Conservation (phyloP, 2,329 filamentous ascomycete genomes). For the Davidsoniella neocaledoniae region DNA sequence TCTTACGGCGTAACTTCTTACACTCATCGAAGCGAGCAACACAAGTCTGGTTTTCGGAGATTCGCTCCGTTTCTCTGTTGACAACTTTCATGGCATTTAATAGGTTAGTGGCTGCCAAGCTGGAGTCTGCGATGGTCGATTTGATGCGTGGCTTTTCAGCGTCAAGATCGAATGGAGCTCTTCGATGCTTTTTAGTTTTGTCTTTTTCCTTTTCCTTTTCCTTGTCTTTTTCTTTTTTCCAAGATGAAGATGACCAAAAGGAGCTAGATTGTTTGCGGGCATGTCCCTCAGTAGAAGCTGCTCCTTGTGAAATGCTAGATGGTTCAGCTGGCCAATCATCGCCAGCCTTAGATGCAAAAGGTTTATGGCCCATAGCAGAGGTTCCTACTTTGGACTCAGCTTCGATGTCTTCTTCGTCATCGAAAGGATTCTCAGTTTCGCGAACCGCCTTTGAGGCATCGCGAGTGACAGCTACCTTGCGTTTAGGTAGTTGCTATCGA, state of each 20-base stretch:
- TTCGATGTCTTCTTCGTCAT: constrained; percentile 45
- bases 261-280: constrained; percentile 25
- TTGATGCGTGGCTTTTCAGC: constrained; percentile 79
- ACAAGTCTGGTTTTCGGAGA: constrained; percentile 67
- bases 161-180: constrained; percentile 62
- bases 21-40: constrained; percentile 68
- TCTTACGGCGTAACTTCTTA: constrained; percentile 68
- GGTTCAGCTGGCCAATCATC: constrained; percentile 8
- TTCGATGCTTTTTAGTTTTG: constrained; percentile 33
- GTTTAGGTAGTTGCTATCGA: constrained; percentile 41
- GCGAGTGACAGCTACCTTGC: constrained; percentile 57
- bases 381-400: constrained; percentile 14
- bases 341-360: neutral
- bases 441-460: constrained; percentile 68
- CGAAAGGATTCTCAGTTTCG: constrained; percentile 62
- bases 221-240: constrained; percentile 30
- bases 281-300: constrained; percentile 11
- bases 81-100: constrained; percentile 75
- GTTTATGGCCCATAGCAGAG: neutral
- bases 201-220: constrained; percentile 32
- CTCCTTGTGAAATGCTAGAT: constrained; percentile 12
- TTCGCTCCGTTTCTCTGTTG: constrained; percentile 74
- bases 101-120: constrained; percentile 80
- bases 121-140: constrained; percentile 72
- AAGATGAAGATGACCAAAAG: constrained; percentile 21